phyloP scores from a whole-genome alignment of 805 yeast species.

The Sungouiozyma ichnusensis region DNA sequence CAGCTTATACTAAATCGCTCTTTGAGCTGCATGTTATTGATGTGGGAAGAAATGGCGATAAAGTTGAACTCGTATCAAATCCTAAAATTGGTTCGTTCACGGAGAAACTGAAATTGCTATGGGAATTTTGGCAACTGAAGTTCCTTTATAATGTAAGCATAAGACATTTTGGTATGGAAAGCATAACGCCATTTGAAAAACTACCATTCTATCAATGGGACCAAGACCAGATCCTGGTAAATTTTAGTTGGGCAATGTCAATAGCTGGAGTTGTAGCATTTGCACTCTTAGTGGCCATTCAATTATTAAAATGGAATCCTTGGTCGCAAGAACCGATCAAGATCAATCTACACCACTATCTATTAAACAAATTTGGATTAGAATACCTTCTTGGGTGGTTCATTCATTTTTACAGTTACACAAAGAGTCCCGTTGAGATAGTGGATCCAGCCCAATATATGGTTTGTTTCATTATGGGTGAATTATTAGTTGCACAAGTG shows the following conservation, averaged over 20 bases:
- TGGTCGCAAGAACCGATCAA: constrained; percentile 4
- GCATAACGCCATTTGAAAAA: constrained; percentile 1
- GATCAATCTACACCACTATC: background rate
- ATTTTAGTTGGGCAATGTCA: constrained; percentile 14
- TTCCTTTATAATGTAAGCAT: background rate
- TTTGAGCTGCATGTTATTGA: constrained; percentile 4
- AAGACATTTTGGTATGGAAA: background rate
- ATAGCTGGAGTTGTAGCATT: constrained; percentile 7
- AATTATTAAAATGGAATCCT: constrained; percentile 12
- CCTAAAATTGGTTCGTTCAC: too few species aligned
- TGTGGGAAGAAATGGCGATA: background rate
- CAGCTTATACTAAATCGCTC: constrained; percentile 24
- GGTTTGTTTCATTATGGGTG: constrained; percentile 18
- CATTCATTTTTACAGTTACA: constrained; percentile 18
- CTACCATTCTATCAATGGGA: constrained; percentile 14
- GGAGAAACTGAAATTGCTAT: too few species aligned
- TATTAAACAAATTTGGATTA: constrained; percentile 10
- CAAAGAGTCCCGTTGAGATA: constrained; percentile 12
- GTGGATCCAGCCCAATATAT: constrained; percentile 13
- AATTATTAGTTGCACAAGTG: constrained; percentile 7
- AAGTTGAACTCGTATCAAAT: background rate
- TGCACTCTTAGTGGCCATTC: background rate
- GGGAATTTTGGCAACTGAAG: constrained; percentile 5
- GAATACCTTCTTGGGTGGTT: constrained; percentile 24
- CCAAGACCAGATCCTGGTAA: constrained; percentile 1